phyloP scores from a whole-genome alignment of 169 alveolate species.

The Blepharisma undulans region DNA sequence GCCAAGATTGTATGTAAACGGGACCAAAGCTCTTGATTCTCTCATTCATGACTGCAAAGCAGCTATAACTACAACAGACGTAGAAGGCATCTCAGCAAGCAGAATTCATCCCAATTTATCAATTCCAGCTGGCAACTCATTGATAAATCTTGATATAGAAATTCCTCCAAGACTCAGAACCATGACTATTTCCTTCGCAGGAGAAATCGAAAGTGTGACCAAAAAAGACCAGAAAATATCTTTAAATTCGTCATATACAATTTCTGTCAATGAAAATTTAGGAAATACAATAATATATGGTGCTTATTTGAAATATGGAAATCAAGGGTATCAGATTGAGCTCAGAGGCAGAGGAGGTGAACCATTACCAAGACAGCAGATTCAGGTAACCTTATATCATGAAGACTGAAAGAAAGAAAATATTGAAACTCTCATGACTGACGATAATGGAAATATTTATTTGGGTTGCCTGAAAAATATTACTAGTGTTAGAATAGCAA shows the following conservation, averaged over 20 bases:
- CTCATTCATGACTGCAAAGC: conserved; percentile 48
- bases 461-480: conserved; percentile 48
- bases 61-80: conserved; percentile 44
- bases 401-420: not conserved
- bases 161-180: conserved; percentile 64
- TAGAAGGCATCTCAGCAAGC: conserved; percentile 44
- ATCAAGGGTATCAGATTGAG: not conserved
- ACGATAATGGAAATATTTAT: conserved; percentile 51
- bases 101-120: conserved; percentile 50
- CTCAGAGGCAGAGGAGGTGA: conserved; percentile 23
- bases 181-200: conserved; percentile 34
- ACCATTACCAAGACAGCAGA: not conserved
- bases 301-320: not conserved
- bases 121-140: conserved; percentile 23
- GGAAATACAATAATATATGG: not conserved
- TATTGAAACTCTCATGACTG: not conserved
- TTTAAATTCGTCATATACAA: not conserved
- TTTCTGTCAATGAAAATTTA: not conserved
- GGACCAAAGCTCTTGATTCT: conserved; percentile 43
- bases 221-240: not conserved
- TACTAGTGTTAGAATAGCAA: not conserved
- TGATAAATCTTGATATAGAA: conserved; percentile 51
- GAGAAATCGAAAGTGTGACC: conserved; percentile 43
- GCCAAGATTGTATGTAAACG: conserved; percentile 55
- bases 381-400: not conserved